A percentile compares a stretch with the other conserved stretches of the same genome.
Evolutionary conservation across 345 rosid genomes (phyloP).

Genomic region (Camelina hispida): DNA sequence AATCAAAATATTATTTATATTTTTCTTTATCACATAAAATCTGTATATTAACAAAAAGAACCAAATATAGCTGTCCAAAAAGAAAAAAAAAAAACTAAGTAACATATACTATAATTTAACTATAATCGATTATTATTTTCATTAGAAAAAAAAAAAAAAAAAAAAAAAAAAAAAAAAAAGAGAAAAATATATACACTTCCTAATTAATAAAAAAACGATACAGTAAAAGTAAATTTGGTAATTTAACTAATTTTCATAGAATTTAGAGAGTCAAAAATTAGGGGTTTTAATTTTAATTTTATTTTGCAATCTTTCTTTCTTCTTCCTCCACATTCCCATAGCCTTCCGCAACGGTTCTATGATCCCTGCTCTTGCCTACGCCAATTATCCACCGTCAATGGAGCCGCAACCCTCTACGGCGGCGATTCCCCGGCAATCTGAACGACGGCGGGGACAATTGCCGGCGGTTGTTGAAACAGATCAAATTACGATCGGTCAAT

Average conservation of each 20-base stretch:
- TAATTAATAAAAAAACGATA: too few species aligned
- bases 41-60: too few species aligned
- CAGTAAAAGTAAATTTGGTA: background rate
- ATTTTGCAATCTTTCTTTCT: constrained; percentile 11
- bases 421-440: background rate
- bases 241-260: background rate
- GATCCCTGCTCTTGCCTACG: background rate
- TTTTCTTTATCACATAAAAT: too few species aligned
- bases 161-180: too few species aligned
- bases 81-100: too few species aligned
- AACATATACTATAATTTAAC: too few species aligned
- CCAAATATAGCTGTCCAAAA: too few species aligned
- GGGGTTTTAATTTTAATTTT: constrained; percentile 8
- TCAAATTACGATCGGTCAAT: constrained; percentile 1
- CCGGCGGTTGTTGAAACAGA: background rate
- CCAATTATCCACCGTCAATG: constrained; percentile 1
- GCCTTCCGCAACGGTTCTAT: constrained; percentile 8
- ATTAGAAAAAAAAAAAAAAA: too few species aligned
- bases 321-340: constrained; percentile 7
- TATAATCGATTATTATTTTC: too few species aligned
- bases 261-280: constrained; percentile 1
- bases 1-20: too few species aligned
- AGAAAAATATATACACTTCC: too few species aligned
- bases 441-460: background rate
- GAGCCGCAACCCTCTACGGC: background rate